phyloP scores from a whole-genome alignment of 1,284 basidiomycete genomes.

The Rhodotorula sp. region DNA sequence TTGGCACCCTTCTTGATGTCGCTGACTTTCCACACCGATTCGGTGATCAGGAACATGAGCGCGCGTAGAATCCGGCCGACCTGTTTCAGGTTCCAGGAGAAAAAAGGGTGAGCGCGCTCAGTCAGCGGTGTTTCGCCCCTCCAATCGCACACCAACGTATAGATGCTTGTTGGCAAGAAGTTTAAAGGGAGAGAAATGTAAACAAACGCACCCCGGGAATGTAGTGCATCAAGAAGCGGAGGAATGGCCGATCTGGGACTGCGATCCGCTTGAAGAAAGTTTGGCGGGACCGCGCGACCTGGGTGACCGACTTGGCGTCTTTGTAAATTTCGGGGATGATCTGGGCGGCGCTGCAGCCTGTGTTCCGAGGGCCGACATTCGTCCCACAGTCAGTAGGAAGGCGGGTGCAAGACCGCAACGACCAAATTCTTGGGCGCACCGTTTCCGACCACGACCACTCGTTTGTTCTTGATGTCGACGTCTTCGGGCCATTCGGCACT shows the following conservation, averaged over 20 bases:
- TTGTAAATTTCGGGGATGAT: conserved; percentile 29
- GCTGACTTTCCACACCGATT: background rate
- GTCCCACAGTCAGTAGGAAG: background rate
- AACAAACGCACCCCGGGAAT: conserved; percentile 29
- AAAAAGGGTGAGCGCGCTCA: background rate
- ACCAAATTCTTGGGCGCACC: background rate
- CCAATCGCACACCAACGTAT: too few species aligned
- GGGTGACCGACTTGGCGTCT: conserved; percentile 30
- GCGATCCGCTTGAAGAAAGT: conserved; percentile 22
- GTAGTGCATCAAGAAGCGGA: conserved; percentile 12
- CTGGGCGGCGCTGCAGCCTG: conserved; percentile 33
- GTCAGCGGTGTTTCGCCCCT: background rate
- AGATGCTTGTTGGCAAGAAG: too few species aligned
- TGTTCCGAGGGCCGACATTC: too few species aligned
- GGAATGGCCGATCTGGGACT: conserved; percentile 12
- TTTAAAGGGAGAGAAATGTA: background rate
- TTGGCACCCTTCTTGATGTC: background rate
- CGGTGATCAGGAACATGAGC: background rate
- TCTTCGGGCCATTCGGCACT: conserved; percentile 28
- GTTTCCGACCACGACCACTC: conserved; percentile 39
- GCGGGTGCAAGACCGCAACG: background rate
- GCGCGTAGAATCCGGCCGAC: background rate
- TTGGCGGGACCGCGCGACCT: conserved; percentile 32
- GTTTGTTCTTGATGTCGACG: conserved; percentile 30
- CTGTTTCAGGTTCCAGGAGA: background rate